These are phyloP conservation scores for Teunomyces barrocoloradensis DNA, from an alignment of 805 yeast species.

Conservation along the genomic window DNA sequence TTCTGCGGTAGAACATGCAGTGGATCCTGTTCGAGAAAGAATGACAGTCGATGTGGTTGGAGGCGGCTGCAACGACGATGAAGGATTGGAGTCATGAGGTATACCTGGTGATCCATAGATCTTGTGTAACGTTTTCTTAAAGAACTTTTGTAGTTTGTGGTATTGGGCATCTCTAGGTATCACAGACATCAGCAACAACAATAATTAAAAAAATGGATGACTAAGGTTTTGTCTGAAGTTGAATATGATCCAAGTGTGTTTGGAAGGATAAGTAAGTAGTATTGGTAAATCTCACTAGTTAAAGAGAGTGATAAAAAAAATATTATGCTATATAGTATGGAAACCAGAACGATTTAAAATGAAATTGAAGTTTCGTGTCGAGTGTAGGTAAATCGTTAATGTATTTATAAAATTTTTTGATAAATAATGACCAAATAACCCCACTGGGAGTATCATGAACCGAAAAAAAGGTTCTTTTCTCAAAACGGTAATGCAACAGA, in stretches of 20 bases:
- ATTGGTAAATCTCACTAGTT: background rate
- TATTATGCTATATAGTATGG: background rate
- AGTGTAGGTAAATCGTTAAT: background rate
- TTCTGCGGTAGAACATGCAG: background rate
- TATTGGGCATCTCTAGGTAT: background rate
- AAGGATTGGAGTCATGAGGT: background rate
- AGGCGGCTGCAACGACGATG: background rate
- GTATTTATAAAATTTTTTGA: conserved; percentile 1
- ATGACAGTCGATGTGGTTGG: background rate
- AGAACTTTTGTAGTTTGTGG: conserved; percentile 4
- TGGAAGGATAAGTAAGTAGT: background rate
- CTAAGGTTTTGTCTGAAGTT: no score
- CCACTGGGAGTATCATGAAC: conserved; percentile 2
- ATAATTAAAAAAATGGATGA: no score
- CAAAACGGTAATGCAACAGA: conserved; percentile 3
- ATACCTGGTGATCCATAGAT: background rate
- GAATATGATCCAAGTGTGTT: background rate
- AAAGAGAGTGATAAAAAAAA: background rate
- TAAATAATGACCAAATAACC: conserved; percentile 3
- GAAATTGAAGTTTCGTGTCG: background rate
- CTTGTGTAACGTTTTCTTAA: conserved; percentile 10
- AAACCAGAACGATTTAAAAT: background rate
- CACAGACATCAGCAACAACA: background rate
- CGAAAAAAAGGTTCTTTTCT: conserved; percentile 1
- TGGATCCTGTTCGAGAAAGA: background rate